These are phyloP conservation scores for Fusarium phyllophilum DNA, from an alignment of 2,329 filamentous ascomycete species.

Conservation along the genomic window DNA sequence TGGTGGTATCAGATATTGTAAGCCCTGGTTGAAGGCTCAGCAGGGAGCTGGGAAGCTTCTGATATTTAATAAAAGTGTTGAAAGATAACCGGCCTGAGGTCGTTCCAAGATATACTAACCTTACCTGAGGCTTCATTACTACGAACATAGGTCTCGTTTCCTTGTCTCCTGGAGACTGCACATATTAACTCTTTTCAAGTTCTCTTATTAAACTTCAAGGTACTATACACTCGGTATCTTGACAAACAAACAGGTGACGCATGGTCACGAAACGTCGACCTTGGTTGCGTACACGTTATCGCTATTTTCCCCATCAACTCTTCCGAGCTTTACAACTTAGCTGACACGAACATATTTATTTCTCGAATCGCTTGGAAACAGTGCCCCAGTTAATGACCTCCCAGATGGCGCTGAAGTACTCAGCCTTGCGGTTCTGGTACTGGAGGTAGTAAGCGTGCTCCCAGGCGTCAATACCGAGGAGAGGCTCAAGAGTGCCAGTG, in stretches of 20 bases:
- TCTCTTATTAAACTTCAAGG: constrained; percentile 21
- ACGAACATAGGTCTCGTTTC: not conserved
- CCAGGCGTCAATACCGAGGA: constrained; percentile 93
- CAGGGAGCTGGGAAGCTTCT: not conserved
- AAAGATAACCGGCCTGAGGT: not conserved
- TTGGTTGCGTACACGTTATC: constrained; percentile 4
- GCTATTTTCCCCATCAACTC: constrained; percentile 15
- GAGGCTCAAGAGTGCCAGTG: constrained; percentile 80
- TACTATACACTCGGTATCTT: constrained; percentile 38
- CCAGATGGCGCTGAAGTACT: constrained; percentile 95
- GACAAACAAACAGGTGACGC: constrained; percentile 26
- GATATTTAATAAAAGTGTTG: not conserved
- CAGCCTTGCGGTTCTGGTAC: constrained; percentile 96
- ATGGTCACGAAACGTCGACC: not conserved
- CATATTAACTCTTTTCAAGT: constrained; percentile 19
- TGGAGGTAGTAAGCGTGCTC: constrained; percentile 97
- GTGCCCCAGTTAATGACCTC: constrained; percentile 97
- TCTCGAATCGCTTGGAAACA: constrained; percentile 78
- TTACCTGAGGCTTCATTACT: not conserved
- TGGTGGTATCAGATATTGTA: not conserved
- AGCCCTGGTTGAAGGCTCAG: not conserved
- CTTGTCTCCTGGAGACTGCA: not conserved
- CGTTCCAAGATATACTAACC: too few relatives aligned
- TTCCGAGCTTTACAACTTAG: not conserved
- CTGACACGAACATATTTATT: constrained; percentile 35